These are phyloP conservation scores for Protea cynaroides DNA, from an alignment of 164 flowering plant species.

Conservation along the genomic window DNA sequence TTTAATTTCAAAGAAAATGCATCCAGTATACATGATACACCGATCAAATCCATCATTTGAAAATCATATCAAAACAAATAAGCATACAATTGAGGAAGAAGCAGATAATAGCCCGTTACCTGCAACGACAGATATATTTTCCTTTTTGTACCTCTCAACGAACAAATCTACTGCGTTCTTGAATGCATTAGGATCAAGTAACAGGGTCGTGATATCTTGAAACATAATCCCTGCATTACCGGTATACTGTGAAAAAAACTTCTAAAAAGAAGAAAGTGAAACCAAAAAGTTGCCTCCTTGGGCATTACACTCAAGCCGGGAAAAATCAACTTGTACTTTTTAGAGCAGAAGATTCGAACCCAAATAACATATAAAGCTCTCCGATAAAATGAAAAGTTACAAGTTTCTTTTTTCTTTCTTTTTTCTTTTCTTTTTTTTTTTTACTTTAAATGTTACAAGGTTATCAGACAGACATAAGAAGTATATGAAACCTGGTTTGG, in stretches of 20 bases:
- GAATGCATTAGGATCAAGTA: slow-evolving; percentile 79
- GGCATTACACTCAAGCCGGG: too few relatives aligned
- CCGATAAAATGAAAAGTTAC: not conserved
- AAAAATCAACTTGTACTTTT: too few relatives aligned
- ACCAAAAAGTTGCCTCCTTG: not conserved
- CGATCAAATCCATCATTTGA: not conserved
- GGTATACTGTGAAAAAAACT: not conserved
- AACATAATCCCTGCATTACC: slow-evolving; percentile 78
- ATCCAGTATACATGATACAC: too few relatives aligned
- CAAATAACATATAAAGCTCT: too few relatives aligned
- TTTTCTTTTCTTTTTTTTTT: too few relatives aligned
- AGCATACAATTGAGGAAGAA: not conserved
- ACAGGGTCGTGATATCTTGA: slow-evolving; percentile 83
- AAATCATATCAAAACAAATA: not conserved
- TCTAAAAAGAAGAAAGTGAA: not conserved
- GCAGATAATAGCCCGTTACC: slow-evolving; percentile 32
- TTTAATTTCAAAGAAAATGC: not conserved
- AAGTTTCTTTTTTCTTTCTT: too few relatives aligned
- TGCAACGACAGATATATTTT: slow-evolving; percentile 84
- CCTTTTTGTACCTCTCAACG: slow-evolving; percentile 76
- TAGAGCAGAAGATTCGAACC: not conserved
- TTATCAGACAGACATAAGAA: too few relatives aligned
- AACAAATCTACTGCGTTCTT: slow-evolving; percentile 87
- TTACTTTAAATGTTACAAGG: too few relatives aligned
- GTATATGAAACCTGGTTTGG: slow-evolving; percentile 38